phyloP scores from a whole-genome alignment of 148 eudicot species.

The Rhododendron vialii region DNA sequence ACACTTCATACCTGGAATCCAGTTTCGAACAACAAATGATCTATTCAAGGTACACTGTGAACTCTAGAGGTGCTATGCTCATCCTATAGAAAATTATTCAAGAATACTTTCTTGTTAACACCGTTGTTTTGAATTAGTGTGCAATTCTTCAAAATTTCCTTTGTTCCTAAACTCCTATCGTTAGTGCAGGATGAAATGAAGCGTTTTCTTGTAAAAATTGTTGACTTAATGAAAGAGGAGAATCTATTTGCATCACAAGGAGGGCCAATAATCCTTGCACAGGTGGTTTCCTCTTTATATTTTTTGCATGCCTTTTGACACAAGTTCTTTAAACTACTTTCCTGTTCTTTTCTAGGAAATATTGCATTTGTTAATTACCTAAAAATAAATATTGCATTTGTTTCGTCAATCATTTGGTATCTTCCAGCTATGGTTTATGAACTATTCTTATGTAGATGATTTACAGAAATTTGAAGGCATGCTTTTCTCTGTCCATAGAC shows the following conservation, averaged over 20 bases:
- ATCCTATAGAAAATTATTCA: background rate
- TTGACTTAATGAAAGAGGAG: conserved; percentile 43
- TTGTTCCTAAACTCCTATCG: background rate
- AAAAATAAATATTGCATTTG: background rate
- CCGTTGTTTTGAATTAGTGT: background rate
- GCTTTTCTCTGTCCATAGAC: background rate
- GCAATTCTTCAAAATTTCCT: background rate
- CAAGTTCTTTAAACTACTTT: background rate
- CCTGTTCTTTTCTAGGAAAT: background rate
- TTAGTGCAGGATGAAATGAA: conserved; percentile 42
- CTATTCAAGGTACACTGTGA: conserved; percentile 31
- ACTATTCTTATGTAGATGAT: background rate
- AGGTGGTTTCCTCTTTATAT: conserved; percentile 22
- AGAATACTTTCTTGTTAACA: background rate
- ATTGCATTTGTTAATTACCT: background rate
- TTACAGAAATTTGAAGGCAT: background rate
- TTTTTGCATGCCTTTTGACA: background rate
- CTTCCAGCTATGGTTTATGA: background rate
- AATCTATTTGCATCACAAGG: conserved; percentile 54
- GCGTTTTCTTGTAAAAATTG: conserved; percentile 40
- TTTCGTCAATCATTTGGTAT: background rate
- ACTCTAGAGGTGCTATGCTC: background rate
- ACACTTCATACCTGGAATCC: conserved; percentile 48
- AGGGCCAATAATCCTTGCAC: conserved; percentile 49
- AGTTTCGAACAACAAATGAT: conserved; percentile 40